Evolutionary conservation across 352 stramenopile species (phyloP).

Genomic region (Globisporangium takayamanum): DNA sequence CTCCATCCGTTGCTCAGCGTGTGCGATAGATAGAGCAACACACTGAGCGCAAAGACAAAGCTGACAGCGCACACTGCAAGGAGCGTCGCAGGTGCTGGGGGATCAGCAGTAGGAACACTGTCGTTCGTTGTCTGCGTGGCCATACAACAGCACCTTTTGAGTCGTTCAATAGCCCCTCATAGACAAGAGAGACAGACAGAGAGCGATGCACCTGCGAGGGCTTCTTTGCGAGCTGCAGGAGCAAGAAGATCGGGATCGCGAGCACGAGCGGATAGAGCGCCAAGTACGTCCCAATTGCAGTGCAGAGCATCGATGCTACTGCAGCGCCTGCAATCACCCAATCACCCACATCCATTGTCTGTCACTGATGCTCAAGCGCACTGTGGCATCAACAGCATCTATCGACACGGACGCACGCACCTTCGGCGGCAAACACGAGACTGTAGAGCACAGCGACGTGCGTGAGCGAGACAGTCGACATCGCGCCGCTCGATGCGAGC

Average conservation of each 20-base stretch:
- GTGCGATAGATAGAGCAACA: slow-evolving; percentile 54
- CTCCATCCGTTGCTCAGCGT: slow-evolving; percentile 43
- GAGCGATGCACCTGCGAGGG: slow-evolving; percentile 3
- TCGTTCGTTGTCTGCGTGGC: neutral
- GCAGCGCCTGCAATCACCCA: slow-evolving; percentile 26
- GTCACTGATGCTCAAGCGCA: neutral
- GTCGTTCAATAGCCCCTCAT: no score
- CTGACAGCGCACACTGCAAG: slow-evolving; percentile 1
- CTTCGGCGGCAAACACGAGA: slow-evolving; percentile 63
- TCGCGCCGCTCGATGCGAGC: slow-evolving; percentile 52
- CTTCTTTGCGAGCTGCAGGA: slow-evolving; percentile 24
- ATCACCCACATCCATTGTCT: neutral
- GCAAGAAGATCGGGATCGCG: slow-evolving; percentile 45
- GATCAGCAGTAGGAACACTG: neutral
- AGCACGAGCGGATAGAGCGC: slow-evolving; percentile 70
- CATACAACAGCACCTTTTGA: no score
- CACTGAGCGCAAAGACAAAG: slow-evolving; percentile 22
- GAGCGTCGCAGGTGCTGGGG: slow-evolving; percentile 1
- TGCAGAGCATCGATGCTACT: slow-evolving; percentile 34
- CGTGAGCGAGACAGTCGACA: slow-evolving; percentile 66
- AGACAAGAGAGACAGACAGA: no score
- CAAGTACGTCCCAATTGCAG: slow-evolving; percentile 60
- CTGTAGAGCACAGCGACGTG: slow-evolving; percentile 61
- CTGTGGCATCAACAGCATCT: no score
- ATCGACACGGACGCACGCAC: slow-evolving; percentile 12